Evolutionary conservation across 495 filamentous ascomycete species (phyloP).

Genomic region (Hamigera avellanea): DNA sequence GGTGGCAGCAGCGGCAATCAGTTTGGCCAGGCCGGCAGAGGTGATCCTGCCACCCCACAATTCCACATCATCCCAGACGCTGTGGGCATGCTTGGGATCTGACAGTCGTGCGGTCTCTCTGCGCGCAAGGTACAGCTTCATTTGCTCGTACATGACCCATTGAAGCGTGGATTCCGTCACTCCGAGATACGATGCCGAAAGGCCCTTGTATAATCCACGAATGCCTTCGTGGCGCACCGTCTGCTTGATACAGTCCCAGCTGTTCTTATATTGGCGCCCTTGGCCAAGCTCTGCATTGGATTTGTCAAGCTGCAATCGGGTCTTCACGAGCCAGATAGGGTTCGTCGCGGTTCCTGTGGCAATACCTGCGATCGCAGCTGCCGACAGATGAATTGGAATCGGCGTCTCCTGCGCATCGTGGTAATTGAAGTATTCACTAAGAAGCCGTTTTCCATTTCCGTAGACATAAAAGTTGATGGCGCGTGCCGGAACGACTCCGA

Average conservation of each 20-base stretch:
- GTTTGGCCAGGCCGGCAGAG: constrained; percentile 43
- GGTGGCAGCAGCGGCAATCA: constrained; percentile 42
- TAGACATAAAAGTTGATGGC: constrained; percentile 50
- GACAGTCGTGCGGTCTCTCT: constrained; percentile 25
- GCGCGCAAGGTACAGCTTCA: constrained; percentile 35
- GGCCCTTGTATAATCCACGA: constrained; percentile 40
- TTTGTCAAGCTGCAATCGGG: constrained; percentile 45
- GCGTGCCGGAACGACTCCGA: constrained; percentile 46
- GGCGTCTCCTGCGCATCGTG: constrained; percentile 29
- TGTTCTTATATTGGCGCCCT: constrained; percentile 40
- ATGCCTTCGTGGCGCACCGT: constrained; percentile 42
- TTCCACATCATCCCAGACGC: constrained; percentile 34
- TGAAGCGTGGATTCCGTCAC: constrained; percentile 45
- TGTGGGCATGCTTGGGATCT: constrained; percentile 14
- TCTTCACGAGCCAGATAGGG: constrained; percentile 51
- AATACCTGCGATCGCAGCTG: constrained; percentile 43
- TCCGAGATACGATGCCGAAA: constrained; percentile 44
- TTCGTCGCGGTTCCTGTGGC: constrained; percentile 49
- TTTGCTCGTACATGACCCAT: constrained; percentile 48
- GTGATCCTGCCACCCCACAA: constrained; percentile 35
- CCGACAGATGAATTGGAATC: constrained; percentile 35
- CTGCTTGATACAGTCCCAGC: constrained; percentile 42
- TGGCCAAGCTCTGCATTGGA: constrained; percentile 28
- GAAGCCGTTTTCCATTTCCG: constrained; percentile 44
- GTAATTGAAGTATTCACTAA: constrained; percentile 34